Conservation (phyloP, 768 basidiomycete genomes). For the Chlorophyllum brunneum region DNA sequence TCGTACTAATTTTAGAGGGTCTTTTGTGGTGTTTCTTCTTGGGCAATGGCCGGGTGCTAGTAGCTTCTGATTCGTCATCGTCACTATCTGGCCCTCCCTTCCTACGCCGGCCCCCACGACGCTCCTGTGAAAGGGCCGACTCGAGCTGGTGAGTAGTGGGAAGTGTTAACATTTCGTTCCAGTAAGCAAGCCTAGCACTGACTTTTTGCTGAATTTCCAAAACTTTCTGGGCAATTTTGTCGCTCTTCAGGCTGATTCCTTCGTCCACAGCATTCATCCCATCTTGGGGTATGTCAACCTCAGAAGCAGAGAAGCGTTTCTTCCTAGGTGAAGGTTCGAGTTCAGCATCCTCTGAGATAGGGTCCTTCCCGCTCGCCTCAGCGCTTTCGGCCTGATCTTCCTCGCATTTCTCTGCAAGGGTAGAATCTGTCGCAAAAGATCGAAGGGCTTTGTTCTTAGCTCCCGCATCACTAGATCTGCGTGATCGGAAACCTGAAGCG, state of each 20-base stretch:
- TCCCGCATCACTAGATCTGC: constrained; percentile 56
- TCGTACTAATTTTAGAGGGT: constrained; percentile 28
- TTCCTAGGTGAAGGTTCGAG: constrained; percentile 46
- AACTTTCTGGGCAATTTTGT: constrained; percentile 86
- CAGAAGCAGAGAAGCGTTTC: constrained; percentile 79
- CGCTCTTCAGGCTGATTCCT: constrained; percentile 79
- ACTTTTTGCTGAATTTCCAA: constrained; percentile 91
- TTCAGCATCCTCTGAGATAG: constrained; percentile 43
- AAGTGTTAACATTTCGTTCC: constrained; percentile 12
- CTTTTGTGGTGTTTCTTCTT: constrained; percentile 24
- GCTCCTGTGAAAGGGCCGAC: constrained; percentile 61
- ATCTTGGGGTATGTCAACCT: constrained; percentile 61
- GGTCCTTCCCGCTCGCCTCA: constrained; percentile 20
- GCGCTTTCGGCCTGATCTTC: constrained; percentile 28
- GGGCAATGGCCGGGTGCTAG: constrained; percentile 36
- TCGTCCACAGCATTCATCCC: constrained; percentile 86
- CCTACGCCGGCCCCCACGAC: constrained; percentile 27
- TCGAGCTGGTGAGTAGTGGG: constrained; percentile 71
- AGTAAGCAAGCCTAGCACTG: constrained; percentile 16
- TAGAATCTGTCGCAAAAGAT: constrained; percentile 77
- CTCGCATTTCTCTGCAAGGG: constrained; percentile 65
- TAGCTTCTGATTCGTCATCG: constrained; percentile 45
- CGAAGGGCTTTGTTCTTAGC: constrained; percentile 49
- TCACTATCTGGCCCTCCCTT: constrained; percentile 37
- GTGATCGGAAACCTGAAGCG: constrained; percentile 51